These are phyloP conservation scores for Geranium brycei DNA, from an alignment of 345 rosid species.

Conservation along the genomic window DNA sequence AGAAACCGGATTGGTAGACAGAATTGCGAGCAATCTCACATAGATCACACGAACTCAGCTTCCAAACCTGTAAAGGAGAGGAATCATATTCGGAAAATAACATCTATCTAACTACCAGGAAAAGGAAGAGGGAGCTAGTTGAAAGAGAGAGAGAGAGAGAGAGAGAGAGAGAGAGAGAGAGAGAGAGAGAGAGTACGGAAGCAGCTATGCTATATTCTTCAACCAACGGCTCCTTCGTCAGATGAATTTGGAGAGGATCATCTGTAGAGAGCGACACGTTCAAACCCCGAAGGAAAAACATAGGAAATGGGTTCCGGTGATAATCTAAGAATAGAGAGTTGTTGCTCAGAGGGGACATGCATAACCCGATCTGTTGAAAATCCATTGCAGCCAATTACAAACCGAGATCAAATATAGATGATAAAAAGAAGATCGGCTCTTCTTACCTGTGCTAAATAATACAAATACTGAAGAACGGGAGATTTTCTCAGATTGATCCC, in stretches of 20 bases:
- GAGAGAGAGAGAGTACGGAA: slow-evolving; percentile 44
- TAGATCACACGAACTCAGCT: slow-evolving; percentile 90
- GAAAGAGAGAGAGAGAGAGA: slow-evolving; percentile 16
- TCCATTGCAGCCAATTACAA: slow-evolving; percentile 11
- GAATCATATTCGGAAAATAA: background rate
- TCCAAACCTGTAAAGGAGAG: slow-evolving; percentile 58
- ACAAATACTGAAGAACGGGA: slow-evolving; percentile 99
- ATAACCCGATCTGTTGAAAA: slow-evolving; percentile 70
- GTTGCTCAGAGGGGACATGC: slow-evolving; percentile 99
- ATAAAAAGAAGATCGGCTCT: background rate
- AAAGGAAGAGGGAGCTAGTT: background rate
- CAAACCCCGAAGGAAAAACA: slow-evolving; percentile 86
- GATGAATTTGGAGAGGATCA: slow-evolving; percentile 95
- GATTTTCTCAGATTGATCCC: slow-evolving; percentile 96
- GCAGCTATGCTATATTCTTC: slow-evolving; percentile 99
- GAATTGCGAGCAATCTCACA: slow-evolving; percentile 99
- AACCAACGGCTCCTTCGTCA: slow-evolving; percentile 92
- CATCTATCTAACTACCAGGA: background rate
- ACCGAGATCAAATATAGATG: background rate
- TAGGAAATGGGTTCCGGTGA: slow-evolving; percentile 83
- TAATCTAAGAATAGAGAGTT: slow-evolving; percentile 91
- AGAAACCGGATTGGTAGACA: slow-evolving; percentile 97
- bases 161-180: slow-evolving; percentile 19
- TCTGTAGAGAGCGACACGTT: slow-evolving; percentile 96
- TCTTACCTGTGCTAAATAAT: slow-evolving; percentile 84